Conservation (phyloP, 2,329 filamentous ascomycete species). For the Aspergillus melleus region DNA sequence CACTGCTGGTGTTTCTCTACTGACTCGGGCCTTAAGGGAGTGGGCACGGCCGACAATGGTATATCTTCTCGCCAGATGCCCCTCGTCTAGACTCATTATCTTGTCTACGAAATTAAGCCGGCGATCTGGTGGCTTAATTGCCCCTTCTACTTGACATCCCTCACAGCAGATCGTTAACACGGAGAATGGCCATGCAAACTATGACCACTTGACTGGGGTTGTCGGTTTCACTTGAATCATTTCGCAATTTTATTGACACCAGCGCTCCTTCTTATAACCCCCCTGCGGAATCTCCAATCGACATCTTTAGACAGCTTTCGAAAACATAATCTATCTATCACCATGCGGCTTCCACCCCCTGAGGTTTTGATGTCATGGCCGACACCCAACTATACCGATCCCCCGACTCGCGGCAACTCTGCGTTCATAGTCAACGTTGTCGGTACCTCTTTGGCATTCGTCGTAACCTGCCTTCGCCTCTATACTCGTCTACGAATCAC, state of each 20-base stretch:
- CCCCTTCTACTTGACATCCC: not conserved
- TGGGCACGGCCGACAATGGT: constrained; percentile 1
- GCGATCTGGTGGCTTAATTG: not conserved
- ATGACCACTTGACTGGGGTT: constrained; percentile 4
- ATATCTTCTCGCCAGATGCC: constrained; percentile 9
- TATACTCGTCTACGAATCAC: constrained; percentile 49
- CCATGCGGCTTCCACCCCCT: constrained; percentile 43
- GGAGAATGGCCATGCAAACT: constrained; percentile 12
- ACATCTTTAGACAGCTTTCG: not conserved
- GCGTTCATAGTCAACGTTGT: constrained; percentile 45
- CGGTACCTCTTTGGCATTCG: constrained; percentile 40
- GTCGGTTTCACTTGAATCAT: constrained; percentile 9
- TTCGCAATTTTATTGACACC: not conserved
- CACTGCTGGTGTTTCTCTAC: not conserved
- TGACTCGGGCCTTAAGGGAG: not conserved
- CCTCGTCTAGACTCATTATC: not conserved
- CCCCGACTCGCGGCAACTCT: constrained; percentile 45
- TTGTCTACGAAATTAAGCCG: not conserved
- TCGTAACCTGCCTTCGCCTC: constrained; percentile 46
- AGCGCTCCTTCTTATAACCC: not conserved
- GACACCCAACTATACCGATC: constrained; percentile 49
- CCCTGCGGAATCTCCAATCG: not conserved
- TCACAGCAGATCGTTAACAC: not conserved
- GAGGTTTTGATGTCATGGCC: constrained; percentile 48
- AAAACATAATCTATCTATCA: constrained; percentile 12